Conservation (phyloP, 352 stramenopile species). For the Pythium insidiosum region DNA sequence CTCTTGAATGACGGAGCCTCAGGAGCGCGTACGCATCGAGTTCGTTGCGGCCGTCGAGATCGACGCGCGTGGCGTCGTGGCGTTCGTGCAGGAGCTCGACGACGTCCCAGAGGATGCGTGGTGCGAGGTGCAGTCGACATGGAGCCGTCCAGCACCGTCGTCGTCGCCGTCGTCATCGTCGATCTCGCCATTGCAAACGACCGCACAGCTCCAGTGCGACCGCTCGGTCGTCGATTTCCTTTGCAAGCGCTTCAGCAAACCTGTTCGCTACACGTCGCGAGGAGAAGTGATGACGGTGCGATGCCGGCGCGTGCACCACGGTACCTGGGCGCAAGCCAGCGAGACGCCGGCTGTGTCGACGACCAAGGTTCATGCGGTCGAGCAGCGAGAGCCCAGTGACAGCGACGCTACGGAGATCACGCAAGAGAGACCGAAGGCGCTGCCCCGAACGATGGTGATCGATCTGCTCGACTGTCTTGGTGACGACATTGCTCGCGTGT, state of each 20-base stretch:
- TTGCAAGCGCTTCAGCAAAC: conserved; percentile 43
- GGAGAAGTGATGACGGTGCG: conserved; percentile 48
- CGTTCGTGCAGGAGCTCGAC: conserved; percentile 39
- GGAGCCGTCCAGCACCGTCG: not conserved
- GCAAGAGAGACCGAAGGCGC: not conserved
- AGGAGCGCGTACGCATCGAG: conserved; percentile 40
- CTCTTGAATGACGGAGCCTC: not conserved
- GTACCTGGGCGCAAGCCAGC: conserved; percentile 22
- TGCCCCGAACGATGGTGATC: conserved; percentile 31
- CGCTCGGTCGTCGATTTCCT: conserved; percentile 41
- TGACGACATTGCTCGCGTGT: conserved; percentile 46
- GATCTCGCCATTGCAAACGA: not conserved
- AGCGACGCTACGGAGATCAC: too few relatives aligned
- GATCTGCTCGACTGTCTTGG: conserved; percentile 53
- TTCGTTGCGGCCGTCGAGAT: conserved; percentile 26
- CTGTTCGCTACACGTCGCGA: conserved; percentile 26
- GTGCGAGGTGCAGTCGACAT: conserved; percentile 39
- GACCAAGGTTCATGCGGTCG: not conserved
- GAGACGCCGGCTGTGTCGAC: conserved; percentile 2
- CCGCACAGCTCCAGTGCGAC: conserved; percentile 37
- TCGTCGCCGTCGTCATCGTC: not conserved
- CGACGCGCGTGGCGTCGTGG: conserved; percentile 20
- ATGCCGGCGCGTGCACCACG: conserved; percentile 26
- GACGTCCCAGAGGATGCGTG: conserved; percentile 31
- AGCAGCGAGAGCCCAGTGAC: too few relatives aligned